Percentiles rank a stretch among this genome's conserved stretches.
Conservation (phyloP, 2,329 filamentous ascomycete species). For the Xylariaceae sp. region DNA sequence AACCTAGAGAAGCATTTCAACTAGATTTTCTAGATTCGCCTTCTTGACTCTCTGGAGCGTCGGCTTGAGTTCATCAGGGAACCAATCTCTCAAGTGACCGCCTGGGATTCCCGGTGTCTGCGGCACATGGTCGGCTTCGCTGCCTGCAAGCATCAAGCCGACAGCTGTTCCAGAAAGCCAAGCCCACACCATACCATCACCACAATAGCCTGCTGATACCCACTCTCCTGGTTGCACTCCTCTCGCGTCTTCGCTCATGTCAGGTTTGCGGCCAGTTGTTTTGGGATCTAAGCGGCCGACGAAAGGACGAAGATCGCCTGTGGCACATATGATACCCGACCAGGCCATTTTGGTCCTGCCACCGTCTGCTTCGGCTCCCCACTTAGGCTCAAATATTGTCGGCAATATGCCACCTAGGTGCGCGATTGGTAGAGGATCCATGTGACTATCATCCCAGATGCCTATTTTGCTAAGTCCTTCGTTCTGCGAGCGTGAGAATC, state of each 20-base stretch:
- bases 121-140: conserved; percentile 42
- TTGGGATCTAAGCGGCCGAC: conserved; percentile 52
- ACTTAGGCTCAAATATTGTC: conserved; percentile 49
- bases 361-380: conserved; percentile 40
- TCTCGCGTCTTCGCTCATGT: not conserved
- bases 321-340: conserved; percentile 57
- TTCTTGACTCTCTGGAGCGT: conserved; percentile 45
- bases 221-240: conserved; percentile 50
- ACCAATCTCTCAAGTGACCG: conserved; percentile 49
- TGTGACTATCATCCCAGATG: conserved; percentile 52
- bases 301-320: conserved; percentile 57
- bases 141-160: conserved; percentile 53
- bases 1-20: conserved; percentile 18
- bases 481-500: conserved; percentile 50
- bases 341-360: conserved; percentile 50
- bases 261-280: conserved; percentile 39
- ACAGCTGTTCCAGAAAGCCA: conserved; percentile 59
- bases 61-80: conserved; percentile 47
- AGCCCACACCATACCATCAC: conserved; percentile 61
- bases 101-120: conserved; percentile 45
- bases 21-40: conserved; percentile 47
- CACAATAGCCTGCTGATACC: conserved; percentile 59
- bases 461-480: conserved; percentile 56
- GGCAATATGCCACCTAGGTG: conserved; percentile 53
- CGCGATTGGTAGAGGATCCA: conserved; percentile 48